Evolutionary conservation across 257 asterid species (phyloP).

Genomic region (Solanum paucissectum): DNA sequence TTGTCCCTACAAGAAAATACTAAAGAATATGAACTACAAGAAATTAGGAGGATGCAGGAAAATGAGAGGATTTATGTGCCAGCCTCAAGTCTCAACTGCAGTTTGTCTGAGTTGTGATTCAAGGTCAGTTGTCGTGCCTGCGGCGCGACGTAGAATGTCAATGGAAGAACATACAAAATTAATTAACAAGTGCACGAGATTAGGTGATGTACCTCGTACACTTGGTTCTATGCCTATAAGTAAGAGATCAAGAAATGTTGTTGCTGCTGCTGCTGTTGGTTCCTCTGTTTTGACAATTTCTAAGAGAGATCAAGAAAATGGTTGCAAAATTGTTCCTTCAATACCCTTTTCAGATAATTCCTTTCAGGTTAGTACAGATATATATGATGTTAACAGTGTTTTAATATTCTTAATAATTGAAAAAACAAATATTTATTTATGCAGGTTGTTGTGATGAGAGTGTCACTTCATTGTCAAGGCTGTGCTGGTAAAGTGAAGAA

Average conservation of each 20-base stretch:
- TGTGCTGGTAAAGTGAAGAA: slow-evolving; percentile 79
- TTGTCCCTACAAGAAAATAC: neutral
- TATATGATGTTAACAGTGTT: neutral
- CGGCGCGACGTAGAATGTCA: neutral
- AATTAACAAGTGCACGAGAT: slow-evolving; percentile 8
- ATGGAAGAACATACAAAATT: slow-evolving; percentile 10
- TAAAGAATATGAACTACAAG: neutral
- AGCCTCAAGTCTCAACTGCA: slow-evolving; percentile 35
- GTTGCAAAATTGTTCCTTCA: slow-evolving; percentile 17
- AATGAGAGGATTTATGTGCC: slow-evolving; percentile 68
- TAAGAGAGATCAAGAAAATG: slow-evolving; percentile 4
- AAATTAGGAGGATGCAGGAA: slow-evolving; percentile 32
- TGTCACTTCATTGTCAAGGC: slow-evolving; percentile 84
- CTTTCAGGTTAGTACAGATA: slow-evolving; percentile 28
- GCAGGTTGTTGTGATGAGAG: slow-evolving; percentile 85
- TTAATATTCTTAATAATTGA: neutral
- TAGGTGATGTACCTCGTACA: slow-evolving; percentile 11
- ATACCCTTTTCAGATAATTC: slow-evolving; percentile 14
- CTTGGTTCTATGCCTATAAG: neutral
- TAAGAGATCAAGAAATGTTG: slow-evolving; percentile 6
- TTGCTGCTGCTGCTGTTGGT: neutral
- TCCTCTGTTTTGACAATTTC: slow-evolving; percentile 9
- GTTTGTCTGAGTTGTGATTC: slow-evolving; percentile 46
- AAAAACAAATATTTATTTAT: neutral
- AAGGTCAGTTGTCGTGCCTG: slow-evolving; percentile 28